Percentiles rank a stretch among this genome's conserved stretches.
phyloP scores from a whole-genome alignment of 2,329 filamentous ascomycete species.

The Diaporthe eres region DNA sequence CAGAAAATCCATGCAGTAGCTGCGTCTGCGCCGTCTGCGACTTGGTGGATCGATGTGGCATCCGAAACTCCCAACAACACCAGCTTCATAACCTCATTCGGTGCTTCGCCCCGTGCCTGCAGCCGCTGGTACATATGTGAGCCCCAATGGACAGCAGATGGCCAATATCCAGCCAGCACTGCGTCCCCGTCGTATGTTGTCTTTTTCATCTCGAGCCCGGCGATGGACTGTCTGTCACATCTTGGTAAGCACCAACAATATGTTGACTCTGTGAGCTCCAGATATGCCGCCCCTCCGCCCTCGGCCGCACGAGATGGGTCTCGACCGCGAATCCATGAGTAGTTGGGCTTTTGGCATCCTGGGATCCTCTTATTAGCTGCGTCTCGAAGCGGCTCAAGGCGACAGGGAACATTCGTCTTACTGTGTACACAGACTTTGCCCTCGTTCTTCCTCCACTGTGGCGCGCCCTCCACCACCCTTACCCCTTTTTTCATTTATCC shows the following conservation, averaged over 20 bases:
- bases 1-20: constrained; percentile 11
- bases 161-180: background rate
- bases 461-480: constrained; percentile 18
- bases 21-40: constrained; percentile 18
- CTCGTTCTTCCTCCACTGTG: constrained; percentile 13
- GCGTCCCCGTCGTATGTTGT: constrained; percentile 12
- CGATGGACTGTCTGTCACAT: background rate
- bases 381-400: constrained; percentile 8
- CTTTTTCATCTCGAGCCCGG: background rate
- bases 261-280: background rate
- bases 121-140: constrained; percentile 25
- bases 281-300: background rate
- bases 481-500: constrained; percentile 31
- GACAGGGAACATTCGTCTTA: constrained; percentile 23
- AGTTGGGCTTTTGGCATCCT: background rate
- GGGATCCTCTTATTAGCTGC: constrained; percentile 9
- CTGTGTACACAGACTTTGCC: constrained; percentile 1
- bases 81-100: constrained; percentile 28
- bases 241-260: constrained; percentile 10
- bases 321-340: background rate
- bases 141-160: background rate
- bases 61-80: constrained; percentile 17
- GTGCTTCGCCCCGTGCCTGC: constrained; percentile 25
- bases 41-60: constrained; percentile 33
- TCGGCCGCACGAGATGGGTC: constrained; percentile 14